Evolutionary conservation across 2,329 filamentous ascomycete species (phyloP).

Genomic region (Hymenoscyphus fraxineus): DNA sequence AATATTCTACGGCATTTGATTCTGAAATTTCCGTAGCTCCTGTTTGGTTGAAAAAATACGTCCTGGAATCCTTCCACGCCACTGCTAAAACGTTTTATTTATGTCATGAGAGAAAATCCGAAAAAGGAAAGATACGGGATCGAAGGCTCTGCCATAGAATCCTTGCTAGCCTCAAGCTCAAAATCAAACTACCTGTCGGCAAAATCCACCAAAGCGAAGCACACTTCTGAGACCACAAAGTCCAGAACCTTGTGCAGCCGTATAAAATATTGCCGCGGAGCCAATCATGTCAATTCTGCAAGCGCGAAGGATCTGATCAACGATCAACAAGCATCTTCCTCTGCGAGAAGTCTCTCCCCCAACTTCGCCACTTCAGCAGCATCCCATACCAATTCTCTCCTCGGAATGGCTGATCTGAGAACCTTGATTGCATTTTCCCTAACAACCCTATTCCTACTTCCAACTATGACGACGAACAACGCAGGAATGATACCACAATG

Average conservation of each 20-base stretch:
- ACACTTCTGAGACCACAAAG: not conserved
- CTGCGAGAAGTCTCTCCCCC: constrained; percentile 16
- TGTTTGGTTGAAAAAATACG: too few species aligned
- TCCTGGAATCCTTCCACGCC: too few species aligned
- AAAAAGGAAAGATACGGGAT: too few species aligned
- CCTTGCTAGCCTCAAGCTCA: not conserved
- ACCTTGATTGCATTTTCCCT: constrained; percentile 22
- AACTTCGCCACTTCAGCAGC: constrained; percentile 17
- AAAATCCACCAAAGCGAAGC: not conserved
- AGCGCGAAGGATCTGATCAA: not conserved
- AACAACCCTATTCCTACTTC: constrained; percentile 14
- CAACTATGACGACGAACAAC: constrained; percentile 20
- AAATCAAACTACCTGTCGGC: not conserved
- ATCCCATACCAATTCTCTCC: constrained; percentile 16
- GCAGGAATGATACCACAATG: constrained; percentile 24
- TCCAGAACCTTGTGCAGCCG: not conserved
- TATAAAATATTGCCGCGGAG: not conserved
- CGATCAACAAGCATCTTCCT: not conserved
- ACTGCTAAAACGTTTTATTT: too few species aligned
- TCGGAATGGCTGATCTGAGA: constrained; percentile 10
- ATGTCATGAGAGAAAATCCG: too few species aligned
- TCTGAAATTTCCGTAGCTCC: too few species aligned
- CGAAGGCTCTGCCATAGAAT: too few species aligned
- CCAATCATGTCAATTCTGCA: not conserved
- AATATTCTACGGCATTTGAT: too few species aligned